Evolutionary conservation across 2,329 filamentous ascomycete species (phyloP).

Genomic region (Chlorencoelia australis): DNA sequence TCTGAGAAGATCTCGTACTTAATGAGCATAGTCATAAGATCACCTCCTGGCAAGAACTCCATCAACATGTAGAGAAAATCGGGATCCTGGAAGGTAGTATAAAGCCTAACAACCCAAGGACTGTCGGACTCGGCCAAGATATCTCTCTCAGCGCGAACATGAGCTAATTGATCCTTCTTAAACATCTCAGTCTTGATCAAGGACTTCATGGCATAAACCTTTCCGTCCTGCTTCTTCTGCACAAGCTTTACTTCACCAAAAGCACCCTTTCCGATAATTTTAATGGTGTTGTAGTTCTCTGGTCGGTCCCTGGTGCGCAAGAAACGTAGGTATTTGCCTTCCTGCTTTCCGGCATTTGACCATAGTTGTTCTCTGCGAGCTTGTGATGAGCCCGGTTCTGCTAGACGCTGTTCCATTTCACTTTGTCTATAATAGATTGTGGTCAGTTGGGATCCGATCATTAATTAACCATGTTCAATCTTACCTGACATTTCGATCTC

Average conservation of each 20-base stretch:
- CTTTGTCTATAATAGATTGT: conserved; percentile 54
- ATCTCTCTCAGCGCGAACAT: conserved; percentile 94
- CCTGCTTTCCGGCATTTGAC: conserved; percentile 74
- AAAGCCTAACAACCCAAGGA: conserved; percentile 97
- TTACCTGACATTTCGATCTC: conserved; percentile 90
- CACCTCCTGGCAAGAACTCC: conserved; percentile 97
- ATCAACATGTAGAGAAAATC: conserved; percentile 98
- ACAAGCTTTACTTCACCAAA: conserved; percentile 98
- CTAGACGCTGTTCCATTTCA: conserved; percentile 79
- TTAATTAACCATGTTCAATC: not conserved
- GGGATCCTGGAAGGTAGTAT: conserved; percentile 92
- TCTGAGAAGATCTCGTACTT: conserved; percentile 99
- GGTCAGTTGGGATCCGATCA: conserved; percentile 1
- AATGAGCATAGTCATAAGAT: conserved; percentile 99
- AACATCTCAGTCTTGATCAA: conserved; percentile 99
- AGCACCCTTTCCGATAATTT: conserved; percentile 97
- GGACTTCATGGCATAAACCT: conserved; percentile 97
- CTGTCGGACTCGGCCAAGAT: conserved; percentile 99
- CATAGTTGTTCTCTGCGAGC: conserved; percentile 75
- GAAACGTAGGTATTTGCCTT: conserved; percentile 89
- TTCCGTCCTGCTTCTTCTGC: conserved; percentile 89
- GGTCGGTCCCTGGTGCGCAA: conserved; percentile 86
- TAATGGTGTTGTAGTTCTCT: conserved; percentile 90
- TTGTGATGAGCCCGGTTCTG: conserved; percentile 64
- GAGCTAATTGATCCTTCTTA: conserved; percentile 95